phyloP scores from a whole-genome alignment of 495 filamentous ascomycete species.

The Penicillium daleae region DNA sequence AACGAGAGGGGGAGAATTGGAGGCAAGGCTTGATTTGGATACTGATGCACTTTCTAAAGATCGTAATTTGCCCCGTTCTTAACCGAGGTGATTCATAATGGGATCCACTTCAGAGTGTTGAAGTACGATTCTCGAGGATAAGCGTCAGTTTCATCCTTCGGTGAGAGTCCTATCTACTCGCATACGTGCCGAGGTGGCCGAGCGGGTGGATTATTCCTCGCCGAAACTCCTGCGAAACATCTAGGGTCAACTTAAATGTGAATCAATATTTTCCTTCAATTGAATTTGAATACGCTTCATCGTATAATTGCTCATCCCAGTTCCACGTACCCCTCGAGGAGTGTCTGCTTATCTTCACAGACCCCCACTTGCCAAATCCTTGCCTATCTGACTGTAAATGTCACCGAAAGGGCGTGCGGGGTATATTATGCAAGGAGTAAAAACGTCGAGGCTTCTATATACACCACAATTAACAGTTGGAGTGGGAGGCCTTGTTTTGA shows the following conservation, averaged over 20 bases:
- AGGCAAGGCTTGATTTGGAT: background rate
- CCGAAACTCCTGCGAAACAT: background rate
- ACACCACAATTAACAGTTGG: too few species aligned
- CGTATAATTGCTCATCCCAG: too few species aligned
- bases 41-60: background rate
- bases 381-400: background rate
- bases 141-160: background rate
- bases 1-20: background rate
- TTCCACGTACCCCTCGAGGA: background rate
- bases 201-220: background rate
- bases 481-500: too few species aligned
- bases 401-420: background rate
- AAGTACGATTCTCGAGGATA: background rate
- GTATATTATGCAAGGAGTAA: background rate
- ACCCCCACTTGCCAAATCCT: background rate
- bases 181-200: background rate
- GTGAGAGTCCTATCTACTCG: background rate
- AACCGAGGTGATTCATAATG: background rate
- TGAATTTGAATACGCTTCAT: too few species aligned
- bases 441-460: too few species aligned
- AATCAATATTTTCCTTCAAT: too few species aligned
- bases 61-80: background rate
- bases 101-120: background rate
- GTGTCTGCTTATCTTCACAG: background rate
- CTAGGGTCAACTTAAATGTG: too few species aligned